Percentiles rank a stretch among this genome's conserved stretches.
Conservation (phyloP, 169 alveolate species). For the Plasmodium inui region DNA sequence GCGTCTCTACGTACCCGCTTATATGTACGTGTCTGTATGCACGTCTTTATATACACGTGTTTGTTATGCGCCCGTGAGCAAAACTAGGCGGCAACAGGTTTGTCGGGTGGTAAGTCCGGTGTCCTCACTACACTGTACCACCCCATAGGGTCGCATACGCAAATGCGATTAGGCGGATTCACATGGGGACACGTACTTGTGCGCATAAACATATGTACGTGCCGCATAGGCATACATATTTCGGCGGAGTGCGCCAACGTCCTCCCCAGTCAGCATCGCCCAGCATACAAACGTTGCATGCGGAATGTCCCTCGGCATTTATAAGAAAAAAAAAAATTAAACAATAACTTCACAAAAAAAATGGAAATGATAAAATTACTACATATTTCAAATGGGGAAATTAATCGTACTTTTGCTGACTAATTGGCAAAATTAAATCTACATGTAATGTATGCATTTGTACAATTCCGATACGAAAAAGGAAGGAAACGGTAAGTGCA, state of each 20-base stretch:
- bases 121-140: neutral
- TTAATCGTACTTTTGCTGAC: neutral
- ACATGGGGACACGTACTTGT: neutral
- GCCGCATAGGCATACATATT: neutral
- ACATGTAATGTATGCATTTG: neutral
- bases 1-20: neutral
- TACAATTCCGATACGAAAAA: neutral
- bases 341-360: conserved; percentile 3
- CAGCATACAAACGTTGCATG: neutral
- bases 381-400: neutral
- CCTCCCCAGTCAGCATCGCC: neutral
- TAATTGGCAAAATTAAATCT: neutral
- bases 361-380: neutral
- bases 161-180: neutral
- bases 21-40: neutral
- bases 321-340: neutral
- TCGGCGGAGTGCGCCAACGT: neutral
- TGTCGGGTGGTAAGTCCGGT: neutral
- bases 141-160: neutral
- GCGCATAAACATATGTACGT: neutral
- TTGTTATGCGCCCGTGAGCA: neutral
- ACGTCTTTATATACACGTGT: neutral
- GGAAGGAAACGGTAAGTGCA: neutral
- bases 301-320: neutral
- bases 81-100: neutral